Evolutionary conservation across 495 filamentous ascomycete species (phyloP).

Genomic region (Neurospora sublineolata): DNA sequence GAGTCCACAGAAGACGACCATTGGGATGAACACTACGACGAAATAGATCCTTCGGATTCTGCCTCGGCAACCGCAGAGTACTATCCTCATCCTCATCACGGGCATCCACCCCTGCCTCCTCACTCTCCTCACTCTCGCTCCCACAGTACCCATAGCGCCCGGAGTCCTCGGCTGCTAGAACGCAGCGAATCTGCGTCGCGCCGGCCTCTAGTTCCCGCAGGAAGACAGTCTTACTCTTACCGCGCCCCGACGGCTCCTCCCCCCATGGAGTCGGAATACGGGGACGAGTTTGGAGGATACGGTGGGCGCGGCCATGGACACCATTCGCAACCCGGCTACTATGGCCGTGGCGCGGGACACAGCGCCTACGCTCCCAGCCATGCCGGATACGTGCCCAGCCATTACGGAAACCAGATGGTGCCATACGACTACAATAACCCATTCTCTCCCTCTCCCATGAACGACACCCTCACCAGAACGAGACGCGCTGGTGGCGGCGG

Average conservation of each 20-base stretch:
- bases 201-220: conserved; percentile 25
- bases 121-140: background rate
- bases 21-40: conserved; percentile 40
- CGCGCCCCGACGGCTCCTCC: conserved; percentile 24
- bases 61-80: conserved; percentile 43
- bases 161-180: conserved; percentile 1
- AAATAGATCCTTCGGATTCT: conserved; percentile 74
- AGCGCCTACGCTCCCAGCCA: conserved; percentile 31
- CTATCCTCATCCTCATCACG: conserved; percentile 10
- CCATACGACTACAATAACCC: conserved; percentile 35
- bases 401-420: conserved; percentile 27
- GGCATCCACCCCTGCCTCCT: background rate
- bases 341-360: conserved; percentile 21
- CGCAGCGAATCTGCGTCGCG: conserved; percentile 25
- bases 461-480: background rate
- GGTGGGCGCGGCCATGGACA: conserved; percentile 23
- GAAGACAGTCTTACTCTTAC: conserved; percentile 25
- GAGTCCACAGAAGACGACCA: conserved; percentile 41
- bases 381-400: conserved; percentile 23
- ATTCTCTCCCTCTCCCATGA: conserved; percentile 23
- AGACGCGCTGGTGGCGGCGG: conserved; percentile 11
- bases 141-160: conserved; percentile 18
- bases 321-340: conserved; percentile 24
- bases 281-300: conserved; percentile 26
- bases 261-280: conserved; percentile 38